A percentile compares a stretch with the other conserved stretches of the same genome.
These are phyloP conservation scores for Dendrocalamus latiflorus DNA, from an alignment of 202 grass and related monocot species.

Conservation along the genomic window DNA sequence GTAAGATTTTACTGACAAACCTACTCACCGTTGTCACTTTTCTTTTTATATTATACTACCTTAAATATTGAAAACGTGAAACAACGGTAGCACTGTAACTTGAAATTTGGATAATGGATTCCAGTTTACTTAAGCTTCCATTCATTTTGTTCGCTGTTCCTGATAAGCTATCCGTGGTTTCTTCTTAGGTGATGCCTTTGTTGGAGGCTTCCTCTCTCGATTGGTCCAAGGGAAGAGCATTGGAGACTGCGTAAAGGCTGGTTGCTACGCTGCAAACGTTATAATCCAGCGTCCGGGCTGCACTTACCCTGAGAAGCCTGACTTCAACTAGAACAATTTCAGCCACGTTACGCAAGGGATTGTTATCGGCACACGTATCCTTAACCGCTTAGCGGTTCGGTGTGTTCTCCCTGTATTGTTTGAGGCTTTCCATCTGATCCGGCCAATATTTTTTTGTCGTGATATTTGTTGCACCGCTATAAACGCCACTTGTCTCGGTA, in stretches of 20 bases:
- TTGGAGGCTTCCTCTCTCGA: slow-evolving; percentile 93
- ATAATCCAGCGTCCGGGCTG: slow-evolving; percentile 88
- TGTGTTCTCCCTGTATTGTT: slow-evolving; percentile 33
- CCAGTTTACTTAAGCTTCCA: background rate
- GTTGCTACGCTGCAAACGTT: slow-evolving; percentile 82
- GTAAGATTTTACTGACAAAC: no score
- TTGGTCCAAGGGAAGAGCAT: slow-evolving; percentile 80
- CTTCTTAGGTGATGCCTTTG: slow-evolving; percentile 81
- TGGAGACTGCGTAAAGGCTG: slow-evolving; percentile 67
- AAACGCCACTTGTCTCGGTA: background rate
- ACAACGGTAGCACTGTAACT: background rate
- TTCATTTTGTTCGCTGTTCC: background rate
- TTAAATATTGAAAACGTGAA: background rate
- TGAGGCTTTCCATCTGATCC: slow-evolving; percentile 31
- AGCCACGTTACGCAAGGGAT: background rate
- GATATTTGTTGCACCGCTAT: slow-evolving; percentile 26
- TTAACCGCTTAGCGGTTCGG: slow-evolving; percentile 12
- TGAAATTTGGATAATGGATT: background rate
- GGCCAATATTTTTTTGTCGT: slow-evolving; percentile 31
- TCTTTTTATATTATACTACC: background rate
- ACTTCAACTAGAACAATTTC: slow-evolving; percentile 56
- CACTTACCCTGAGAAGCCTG: slow-evolving; percentile 94
- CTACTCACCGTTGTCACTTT: no score
- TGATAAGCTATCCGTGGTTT: background rate
- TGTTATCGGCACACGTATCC: background rate